phyloP scores from a whole-genome alignment of 257 asterid genomes.

The Solanum pinnatisectum region DNA sequence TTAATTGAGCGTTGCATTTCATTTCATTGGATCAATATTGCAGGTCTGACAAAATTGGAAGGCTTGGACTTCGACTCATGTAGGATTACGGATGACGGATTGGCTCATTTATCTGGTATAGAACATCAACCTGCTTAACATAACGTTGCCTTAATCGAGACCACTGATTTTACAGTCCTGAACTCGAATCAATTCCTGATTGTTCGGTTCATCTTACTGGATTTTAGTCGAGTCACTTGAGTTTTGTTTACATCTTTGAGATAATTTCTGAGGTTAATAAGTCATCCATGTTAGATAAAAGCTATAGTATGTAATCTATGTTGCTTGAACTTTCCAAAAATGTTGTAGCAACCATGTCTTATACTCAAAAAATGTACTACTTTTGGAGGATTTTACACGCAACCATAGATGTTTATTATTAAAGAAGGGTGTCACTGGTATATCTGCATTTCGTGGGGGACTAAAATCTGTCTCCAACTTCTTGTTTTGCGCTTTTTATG shows the following conservation, averaged over 20 bases:
- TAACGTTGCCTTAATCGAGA: neutral
- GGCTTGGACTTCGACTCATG: neutral
- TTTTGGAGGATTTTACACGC: neutral
- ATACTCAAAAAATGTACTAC: neutral
- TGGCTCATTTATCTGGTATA: slow-evolving; percentile 1
- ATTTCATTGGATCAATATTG: neutral
- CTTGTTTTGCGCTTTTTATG: neutral
- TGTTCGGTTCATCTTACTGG: neutral
- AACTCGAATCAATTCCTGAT: neutral
- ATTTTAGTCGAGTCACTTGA: neutral
- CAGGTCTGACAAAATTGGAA: neutral
- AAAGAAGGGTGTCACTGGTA: neutral
- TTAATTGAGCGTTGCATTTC: neutral
- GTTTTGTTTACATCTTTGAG: neutral
- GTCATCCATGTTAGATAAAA: neutral
- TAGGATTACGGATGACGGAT: neutral
- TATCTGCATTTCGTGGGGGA: neutral
- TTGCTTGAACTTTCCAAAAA: neutral
- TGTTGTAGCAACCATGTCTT: neutral
- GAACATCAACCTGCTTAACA: neutral
- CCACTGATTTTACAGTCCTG: neutral
- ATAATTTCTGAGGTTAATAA: neutral
- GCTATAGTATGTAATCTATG: neutral
- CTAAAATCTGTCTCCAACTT: neutral
- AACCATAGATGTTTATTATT: neutral